A percentile compares a stretch with the other conserved stretches of the same genome.
phyloP scores from a whole-genome alignment of 2,329 filamentous ascomycete genomes.

The Sporothrix pallida region DNA sequence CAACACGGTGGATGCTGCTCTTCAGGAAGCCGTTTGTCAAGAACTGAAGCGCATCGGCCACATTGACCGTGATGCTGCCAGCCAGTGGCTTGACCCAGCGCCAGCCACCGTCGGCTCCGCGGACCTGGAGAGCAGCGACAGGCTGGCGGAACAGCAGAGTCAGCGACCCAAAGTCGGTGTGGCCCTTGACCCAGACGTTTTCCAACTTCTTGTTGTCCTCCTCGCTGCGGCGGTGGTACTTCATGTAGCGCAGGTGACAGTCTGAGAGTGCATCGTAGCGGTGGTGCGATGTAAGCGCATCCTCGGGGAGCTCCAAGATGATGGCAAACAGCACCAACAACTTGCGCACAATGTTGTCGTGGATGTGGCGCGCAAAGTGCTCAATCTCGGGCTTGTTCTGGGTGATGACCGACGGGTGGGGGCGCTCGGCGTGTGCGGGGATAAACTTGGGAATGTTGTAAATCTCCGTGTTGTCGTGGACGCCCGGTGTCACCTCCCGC shows the following conservation, averaged over 20 bases:
- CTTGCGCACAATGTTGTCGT: conserved; percentile 58
- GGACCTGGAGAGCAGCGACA: conserved; percentile 58
- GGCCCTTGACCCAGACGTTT: conserved; percentile 46
- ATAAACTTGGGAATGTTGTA: conserved; percentile 66
- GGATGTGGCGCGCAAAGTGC: conserved; percentile 53
- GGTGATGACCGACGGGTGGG: conserved; percentile 54
- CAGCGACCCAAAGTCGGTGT: conserved; percentile 60
- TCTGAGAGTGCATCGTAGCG: conserved; percentile 60
- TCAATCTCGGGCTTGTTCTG: conserved; percentile 62
- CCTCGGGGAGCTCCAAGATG: conserved; percentile 63
- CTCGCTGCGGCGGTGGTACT: conserved; percentile 53
- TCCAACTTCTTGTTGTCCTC: conserved; percentile 45
- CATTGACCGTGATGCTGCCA: conserved; percentile 57
- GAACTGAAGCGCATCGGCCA: conserved; percentile 52
- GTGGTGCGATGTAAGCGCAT: conserved; percentile 61
- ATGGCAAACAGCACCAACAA: conserved; percentile 65
- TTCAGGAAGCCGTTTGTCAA: conserved; percentile 53
- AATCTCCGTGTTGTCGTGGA: conserved; percentile 62
- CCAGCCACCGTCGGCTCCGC: conserved; percentile 50
- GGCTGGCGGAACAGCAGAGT: conserved; percentile 62
- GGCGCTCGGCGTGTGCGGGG: conserved; percentile 48
- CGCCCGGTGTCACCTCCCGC: conserved; percentile 41
- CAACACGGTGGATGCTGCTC: conserved; percentile 45
- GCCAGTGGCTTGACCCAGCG: conserved; percentile 52
- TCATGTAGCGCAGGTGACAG: conserved; percentile 65